These are phyloP conservation scores for Euptelea pleiosperma DNA, from an alignment of 164 flowering plant species.

Conservation along the genomic window DNA sequence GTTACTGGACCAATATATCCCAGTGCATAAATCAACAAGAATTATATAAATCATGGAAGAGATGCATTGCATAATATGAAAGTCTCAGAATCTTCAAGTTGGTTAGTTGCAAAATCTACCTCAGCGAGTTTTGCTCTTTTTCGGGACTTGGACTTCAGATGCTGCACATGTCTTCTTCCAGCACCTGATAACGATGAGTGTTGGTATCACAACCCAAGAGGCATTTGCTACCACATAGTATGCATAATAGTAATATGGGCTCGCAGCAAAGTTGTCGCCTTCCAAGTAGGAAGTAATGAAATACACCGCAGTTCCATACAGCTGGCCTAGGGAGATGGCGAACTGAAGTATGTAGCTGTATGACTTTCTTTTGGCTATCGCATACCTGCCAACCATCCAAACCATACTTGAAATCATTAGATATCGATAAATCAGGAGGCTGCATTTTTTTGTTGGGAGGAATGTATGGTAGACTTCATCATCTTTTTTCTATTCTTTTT, in stretches of 20 bases:
- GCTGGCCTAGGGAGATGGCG: conserved; percentile 80
- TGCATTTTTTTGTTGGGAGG: background rate
- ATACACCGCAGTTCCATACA: conserved; percentile 69
- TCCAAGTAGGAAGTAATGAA: conserved; percentile 66
- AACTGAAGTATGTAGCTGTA: conserved; percentile 79
- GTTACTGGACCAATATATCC: no score
- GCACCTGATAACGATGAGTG: conserved; percentile 53
- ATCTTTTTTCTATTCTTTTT: no score
- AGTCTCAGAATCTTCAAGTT: no score
- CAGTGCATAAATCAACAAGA: no score
- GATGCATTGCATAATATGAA: no score
- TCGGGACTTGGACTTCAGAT: conserved; percentile 35
- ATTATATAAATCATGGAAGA: no score
- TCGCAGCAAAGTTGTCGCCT: conserved; percentile 77
- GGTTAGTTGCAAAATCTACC: conserved; percentile 7
- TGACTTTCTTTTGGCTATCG: conserved; percentile 62
- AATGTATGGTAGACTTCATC: no score
- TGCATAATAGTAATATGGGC: conserved; percentile 53
- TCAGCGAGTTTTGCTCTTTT: conserved; percentile 54
- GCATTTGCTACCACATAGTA: conserved; percentile 67
- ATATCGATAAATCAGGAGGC: background rate
- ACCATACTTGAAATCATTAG: background rate
- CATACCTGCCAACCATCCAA: conserved; percentile 51
- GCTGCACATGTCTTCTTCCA: conserved; percentile 81
- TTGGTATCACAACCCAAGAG: conserved; percentile 75